Evolutionary conservation across 1,139 yeast genomes (phyloP), one percentile per base, ranked within the genome.

Genomic region (Lodderomyces elongisporus): DNA sequence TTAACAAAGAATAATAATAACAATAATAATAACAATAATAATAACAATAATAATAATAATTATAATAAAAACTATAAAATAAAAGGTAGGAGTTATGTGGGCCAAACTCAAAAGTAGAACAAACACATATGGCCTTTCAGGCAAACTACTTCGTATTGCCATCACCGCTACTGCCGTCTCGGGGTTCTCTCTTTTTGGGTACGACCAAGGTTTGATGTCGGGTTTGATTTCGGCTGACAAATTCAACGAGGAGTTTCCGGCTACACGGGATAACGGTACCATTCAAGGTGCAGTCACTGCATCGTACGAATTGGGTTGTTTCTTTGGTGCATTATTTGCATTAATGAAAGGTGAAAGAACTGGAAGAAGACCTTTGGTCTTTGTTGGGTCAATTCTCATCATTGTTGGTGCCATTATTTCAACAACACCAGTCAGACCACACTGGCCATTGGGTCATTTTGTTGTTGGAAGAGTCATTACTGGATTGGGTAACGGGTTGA

Each of bases 181-280:
- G 28, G 88, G 85, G 10, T 82, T 83, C 54, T 71, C 84, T 17
- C 56, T 64, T 36, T 83, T 83, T 50, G 93, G 93, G 39, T 81
- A 80, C 49, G 88, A 83, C 53, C 91, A 83, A 57, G 93, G 93
- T 51, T 70, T 83, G 36, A 78, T 81, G 85, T 74, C 83, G 8
- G 83, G 85, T 49, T 60, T 79, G 37, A 77, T 81, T 42, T 73
- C 83, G 14, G 82, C 82, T 34, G 59, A 58, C 0, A 70, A 76
- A 44, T 82, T 81, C 50, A 69, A 70, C 47, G 43, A 58, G 14
- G 79, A 70, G 35, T 79, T 79, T 52, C 84, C 84, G 3, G 70
- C 73, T 7, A 72, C 78, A 18, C 48, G 48, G 28, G 47, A 44
- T 23, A 48, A 45, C 28, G 31, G 70, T 15, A 70, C 71, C 32